Base-by-base conservation (phyloP, 163 green algal genomes). In the Volvox carteri region DNA sequence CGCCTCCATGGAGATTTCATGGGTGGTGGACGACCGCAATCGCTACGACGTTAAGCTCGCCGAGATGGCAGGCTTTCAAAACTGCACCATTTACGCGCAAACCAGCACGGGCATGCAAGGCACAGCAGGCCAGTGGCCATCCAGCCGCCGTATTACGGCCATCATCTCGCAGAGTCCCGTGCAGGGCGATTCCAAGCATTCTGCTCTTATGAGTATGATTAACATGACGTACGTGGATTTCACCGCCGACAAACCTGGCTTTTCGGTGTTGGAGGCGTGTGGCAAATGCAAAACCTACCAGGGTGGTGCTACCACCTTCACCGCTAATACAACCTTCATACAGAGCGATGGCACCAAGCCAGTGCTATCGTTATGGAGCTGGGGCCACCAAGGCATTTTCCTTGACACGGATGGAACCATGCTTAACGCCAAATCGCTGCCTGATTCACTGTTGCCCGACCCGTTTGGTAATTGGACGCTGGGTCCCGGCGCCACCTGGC, bases 241-340 rank as follows among this genome's bases (percentile, higher is more conserved):
- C 58, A 90, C 84, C 2, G 33, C 46, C 33, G 60, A 54, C 16
- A 62, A 44, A 11, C 23, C 14, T 1, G 73, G 62, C 60, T 90
- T 85, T 58, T 84, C 70, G 9, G 86, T 77, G 75, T 65, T 91
- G 18, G 87, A 92, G 72, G 4, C 52, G 4, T 92, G 90, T 58
- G 78, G 88, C 70, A 89, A 89, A 86, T 96, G 93, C 91, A 96
- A 96, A 60, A 90, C 65, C 0, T 92, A 91, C 85, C 91, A 95
- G 86, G 93, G 93, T 35, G 93, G 92, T 21, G 86, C 90, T 37
- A 91, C 84, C 41, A 92, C 93, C 12, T 92, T 92, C 77, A 93
- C 89, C 0, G 7, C 39, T 4, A 75, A 80, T 58, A 42, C 94
- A 8, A 86, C 52, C 21, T 94, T 94, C 67, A 37, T 92, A 0